phyloP scores from a whole-genome alignment of 192 early-diverging fungal species.

The Spinellus fusiger region DNA sequence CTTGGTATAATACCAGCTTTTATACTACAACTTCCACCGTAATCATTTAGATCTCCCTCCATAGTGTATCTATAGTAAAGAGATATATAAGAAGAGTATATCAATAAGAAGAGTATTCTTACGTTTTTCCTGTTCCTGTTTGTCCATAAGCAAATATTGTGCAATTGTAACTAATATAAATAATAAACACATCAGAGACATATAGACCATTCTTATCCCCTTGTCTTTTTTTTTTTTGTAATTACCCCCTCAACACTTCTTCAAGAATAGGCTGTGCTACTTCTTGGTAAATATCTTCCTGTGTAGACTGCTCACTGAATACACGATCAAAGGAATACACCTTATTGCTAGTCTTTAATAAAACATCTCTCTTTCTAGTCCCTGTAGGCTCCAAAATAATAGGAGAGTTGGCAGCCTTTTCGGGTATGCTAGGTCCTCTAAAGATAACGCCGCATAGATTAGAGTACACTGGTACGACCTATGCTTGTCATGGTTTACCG shows the following conservation, averaged over 20 bases:
- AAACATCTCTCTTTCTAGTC: conserved; percentile 54
- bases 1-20: conserved; percentile 91
- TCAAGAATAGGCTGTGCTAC: conserved; percentile 77
- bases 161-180: conserved; percentile 61
- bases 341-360: conserved; percentile 50
- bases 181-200: neutral
- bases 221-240: neutral
- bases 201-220: too few species aligned
- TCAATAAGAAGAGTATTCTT: conserved; percentile 1
- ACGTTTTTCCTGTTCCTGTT: conserved; percentile 94
- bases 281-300: conserved; percentile 75
- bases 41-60: conserved; percentile 77
- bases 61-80: conserved; percentile 68
- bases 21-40: conserved; percentile 31
- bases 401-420: conserved; percentile 62
- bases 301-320: conserved; percentile 70
- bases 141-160: conserved; percentile 83
- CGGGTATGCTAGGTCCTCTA: conserved; percentile 50
- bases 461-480: neutral
- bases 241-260: conserved; percentile 56
- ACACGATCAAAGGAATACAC: conserved; percentile 89
- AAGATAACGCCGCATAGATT: neutral
- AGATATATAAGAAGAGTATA: neutral
- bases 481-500: conserved; percentile 38
- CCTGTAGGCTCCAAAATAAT: conserved; percentile 50